Evolutionary conservation across 441 rosid genomes (phyloP), one percentile per base, ranked within the genome.

Genomic region (Rhodomyrtus psidioides): DNA sequence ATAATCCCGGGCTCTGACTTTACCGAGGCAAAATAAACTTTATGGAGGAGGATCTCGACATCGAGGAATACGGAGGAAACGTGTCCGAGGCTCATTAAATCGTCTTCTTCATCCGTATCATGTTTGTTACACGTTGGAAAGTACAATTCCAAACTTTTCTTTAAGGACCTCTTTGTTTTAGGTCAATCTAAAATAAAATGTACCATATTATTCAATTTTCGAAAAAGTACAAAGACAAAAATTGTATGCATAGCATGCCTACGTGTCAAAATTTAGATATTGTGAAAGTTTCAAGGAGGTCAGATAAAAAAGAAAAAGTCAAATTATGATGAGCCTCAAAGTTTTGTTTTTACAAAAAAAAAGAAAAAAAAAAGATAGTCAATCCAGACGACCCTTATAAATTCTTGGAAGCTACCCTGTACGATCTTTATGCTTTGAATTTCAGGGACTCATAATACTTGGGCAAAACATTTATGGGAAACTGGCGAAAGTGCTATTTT

Each of bases 391-490:
- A 59, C 65, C 65, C 65, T n/a, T 19, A 65, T 2, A 19, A 65
- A 85, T 74, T 12, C 56, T 86, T 51, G 26, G 58, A 34, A 53
- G 53, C 23, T 12, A 83, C 14, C 55, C 17, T 34, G 46, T 57
- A 58, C 82, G 16, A 70, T 85, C 83, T 89, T 85, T 53, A 12
- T 82, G 57, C 86, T 86, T 74, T 46, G 1, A 34, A 34, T 60
- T 30, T 62, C 13, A 6, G 28, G 83, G 46, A 86, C 81, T 81
- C 27, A 81, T 70, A 57, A 85, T 86, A 75, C 87, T 83, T 55
- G 81, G 83, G 83, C 90, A 88, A 87, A 90, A 91, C 83, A 91
- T 90, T 83, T 91, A 89, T 89, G 53, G 87, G 93, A 90, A 86
- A 87, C 70, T 81, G 91, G 87, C 86, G 86, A 87, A 90, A 89